phyloP scores from a whole-genome alignment of 2,329 filamentous ascomycete genomes.

The Fusarium coicis region DNA sequence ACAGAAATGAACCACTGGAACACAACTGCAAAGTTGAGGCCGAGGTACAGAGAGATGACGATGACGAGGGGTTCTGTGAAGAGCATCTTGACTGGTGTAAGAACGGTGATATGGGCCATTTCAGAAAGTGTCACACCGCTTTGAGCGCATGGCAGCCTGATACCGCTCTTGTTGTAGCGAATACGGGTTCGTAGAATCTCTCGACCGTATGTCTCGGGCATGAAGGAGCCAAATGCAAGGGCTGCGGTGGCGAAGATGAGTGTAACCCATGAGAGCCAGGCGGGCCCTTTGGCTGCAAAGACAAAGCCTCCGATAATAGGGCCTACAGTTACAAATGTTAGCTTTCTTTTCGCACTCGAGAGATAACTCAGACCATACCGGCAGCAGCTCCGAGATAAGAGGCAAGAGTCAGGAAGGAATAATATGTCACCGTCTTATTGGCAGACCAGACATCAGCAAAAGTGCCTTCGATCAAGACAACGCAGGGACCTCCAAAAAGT shows the following conservation, averaged over 20 bases:
- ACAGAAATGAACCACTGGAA: constrained; percentile 6
- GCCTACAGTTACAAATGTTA: background rate
- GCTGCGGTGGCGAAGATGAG: background rate
- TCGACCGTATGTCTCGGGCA: constrained; percentile 1
- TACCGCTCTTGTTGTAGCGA: background rate
- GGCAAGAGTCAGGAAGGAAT: background rate
- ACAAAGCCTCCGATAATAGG: background rate
- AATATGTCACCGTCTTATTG: constrained; percentile 1
- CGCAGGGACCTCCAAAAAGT: background rate
- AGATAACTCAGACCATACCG: background rate
- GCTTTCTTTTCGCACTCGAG: accelerated
- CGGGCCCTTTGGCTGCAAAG: background rate
- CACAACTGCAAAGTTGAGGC: background rate
- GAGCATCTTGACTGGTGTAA: background rate
- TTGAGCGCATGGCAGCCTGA: background rate
- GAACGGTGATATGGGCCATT: background rate
- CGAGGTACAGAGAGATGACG: background rate
- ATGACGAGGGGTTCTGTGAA: background rate
- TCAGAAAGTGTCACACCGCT: background rate
- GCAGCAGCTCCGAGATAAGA: background rate
- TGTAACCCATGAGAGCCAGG: background rate
- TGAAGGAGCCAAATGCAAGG: constrained; percentile 2
- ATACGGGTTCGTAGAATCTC: background rate
- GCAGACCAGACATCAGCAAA: constrained; percentile 7
- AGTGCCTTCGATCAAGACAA: background rate